phyloP scores from a whole-genome alignment of 2,329 filamentous ascomycete genomes.

The Clonostachys rhizophaga region DNA sequence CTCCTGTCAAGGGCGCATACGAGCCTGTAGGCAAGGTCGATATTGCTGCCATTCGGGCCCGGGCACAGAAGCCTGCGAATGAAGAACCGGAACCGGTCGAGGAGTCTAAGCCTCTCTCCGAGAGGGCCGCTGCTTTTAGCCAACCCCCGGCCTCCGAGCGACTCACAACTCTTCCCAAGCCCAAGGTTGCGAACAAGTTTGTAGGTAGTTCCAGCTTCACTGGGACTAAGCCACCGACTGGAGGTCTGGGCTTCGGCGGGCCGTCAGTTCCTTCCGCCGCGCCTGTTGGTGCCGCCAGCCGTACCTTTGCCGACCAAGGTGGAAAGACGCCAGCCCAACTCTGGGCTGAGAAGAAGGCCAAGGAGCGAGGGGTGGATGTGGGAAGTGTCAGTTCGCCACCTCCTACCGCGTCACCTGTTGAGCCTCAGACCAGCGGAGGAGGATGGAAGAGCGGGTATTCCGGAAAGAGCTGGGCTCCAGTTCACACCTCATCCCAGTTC shows the following conservation, averaged over 20 bases:
- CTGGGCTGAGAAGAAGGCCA: constrained; percentile 96
- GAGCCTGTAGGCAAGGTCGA: constrained; percentile 96
- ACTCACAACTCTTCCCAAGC: constrained; percentile 84
- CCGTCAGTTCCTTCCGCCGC: constrained; percentile 46
- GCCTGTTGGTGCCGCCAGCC: constrained; percentile 75
- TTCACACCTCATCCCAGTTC: constrained; percentile 65
- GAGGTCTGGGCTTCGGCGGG: constrained; percentile 59
- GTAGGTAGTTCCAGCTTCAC: constrained; percentile 66
- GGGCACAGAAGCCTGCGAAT: constrained; percentile 61
- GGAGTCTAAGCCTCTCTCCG: constrained; percentile 61
- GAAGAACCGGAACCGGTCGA: constrained; percentile 17
- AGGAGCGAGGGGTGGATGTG: constrained; percentile 51
- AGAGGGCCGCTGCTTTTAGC: constrained; percentile 70
- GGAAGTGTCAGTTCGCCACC: constrained; percentile 20
- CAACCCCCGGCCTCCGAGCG: constrained; percentile 62
- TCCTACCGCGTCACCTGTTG: constrained; percentile 42
- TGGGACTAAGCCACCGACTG: constrained; percentile 83
- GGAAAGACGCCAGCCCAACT: constrained; percentile 96
- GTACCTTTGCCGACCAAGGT: constrained; percentile 89
- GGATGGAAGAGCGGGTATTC: constrained; percentile 90
- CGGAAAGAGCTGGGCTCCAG: constrained; percentile 86
- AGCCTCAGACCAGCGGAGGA: constrained; percentile 60
- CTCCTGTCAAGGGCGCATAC: constrained; percentile 86
- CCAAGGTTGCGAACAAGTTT: constrained; percentile 90
- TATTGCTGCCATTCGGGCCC: constrained; percentile 87